These are phyloP conservation scores for Eruca vesicaria DNA, from an alignment of 441 rosid genomes.

Conservation along the genomic window DNA sequence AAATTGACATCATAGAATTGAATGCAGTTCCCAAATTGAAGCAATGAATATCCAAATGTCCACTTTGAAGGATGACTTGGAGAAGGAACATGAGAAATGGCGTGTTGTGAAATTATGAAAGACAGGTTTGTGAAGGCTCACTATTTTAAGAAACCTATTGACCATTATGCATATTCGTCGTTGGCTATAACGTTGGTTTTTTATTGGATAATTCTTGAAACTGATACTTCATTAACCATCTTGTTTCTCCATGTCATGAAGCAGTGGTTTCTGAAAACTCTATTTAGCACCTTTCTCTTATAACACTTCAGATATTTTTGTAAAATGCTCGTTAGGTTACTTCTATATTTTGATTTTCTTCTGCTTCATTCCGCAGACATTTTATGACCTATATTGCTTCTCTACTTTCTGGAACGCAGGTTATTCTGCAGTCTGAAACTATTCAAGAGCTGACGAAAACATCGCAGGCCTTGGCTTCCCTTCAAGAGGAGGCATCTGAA, in stretches of 20 bases:
- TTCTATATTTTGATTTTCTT: background rate
- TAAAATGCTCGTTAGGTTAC: background rate
- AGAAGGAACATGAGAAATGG: slow-evolving; percentile 78
- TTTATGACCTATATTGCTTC: slow-evolving; percentile 1
- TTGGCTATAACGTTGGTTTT: background rate
- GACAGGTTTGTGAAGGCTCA: slow-evolving; percentile 67
- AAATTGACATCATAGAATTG: slow-evolving; percentile 8
- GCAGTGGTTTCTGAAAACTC: background rate
- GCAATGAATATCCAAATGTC: slow-evolving; percentile 68
- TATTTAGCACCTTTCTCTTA: background rate
- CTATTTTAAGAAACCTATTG: background rate
- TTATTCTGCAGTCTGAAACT: slow-evolving; percentile 91
- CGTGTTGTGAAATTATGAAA: slow-evolving; percentile 86
- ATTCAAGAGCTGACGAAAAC: slow-evolving; percentile 93
- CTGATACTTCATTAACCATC: background rate
- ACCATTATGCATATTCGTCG: slow-evolving; percentile 8
- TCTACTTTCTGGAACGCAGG: slow-evolving; percentile 49
- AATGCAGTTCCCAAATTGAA: slow-evolving; percentile 66
- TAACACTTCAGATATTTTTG: background rate
- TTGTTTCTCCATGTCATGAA: background rate
- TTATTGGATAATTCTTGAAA: slow-evolving; percentile 1
- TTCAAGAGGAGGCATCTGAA: slow-evolving; percentile 77
- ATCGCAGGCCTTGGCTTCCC: slow-evolving; percentile 66
- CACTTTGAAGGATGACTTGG: slow-evolving; percentile 67
- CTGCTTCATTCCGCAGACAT: background rate